These are phyloP conservation scores for Penicillium glabrum DNA, from an alignment of 2,329 filamentous ascomycete genomes.

Conservation along the genomic window DNA sequence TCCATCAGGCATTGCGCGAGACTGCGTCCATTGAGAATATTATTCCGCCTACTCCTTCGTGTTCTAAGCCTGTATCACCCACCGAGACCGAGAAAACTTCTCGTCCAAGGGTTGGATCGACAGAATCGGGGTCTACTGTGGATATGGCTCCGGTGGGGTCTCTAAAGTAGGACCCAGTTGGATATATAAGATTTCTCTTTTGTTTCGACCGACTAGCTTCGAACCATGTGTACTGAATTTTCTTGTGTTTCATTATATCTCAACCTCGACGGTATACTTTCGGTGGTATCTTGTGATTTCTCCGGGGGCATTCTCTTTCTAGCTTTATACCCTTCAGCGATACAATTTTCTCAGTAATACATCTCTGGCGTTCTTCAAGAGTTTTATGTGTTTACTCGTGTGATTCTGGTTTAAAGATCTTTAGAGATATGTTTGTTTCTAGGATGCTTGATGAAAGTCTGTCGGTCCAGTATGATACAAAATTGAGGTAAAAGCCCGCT, in stretches of 20 bases:
- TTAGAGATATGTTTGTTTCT: neutral
- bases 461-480: neutral
- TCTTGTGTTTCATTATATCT: neutral
- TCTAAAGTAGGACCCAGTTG: neutral
- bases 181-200: neutral
- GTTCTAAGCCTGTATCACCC: neutral
- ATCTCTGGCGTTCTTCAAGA: neutral
- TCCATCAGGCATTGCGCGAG: constrained; percentile 17
- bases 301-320: neutral
- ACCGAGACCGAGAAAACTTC: neutral
- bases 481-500: neutral
- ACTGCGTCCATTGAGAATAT: constrained; percentile 9
- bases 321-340: constrained; percentile 1
- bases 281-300: neutral
- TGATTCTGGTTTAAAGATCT: neutral
- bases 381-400: neutral
- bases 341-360: neutral
- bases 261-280: neutral
- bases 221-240: neutral
- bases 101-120: constrained; percentile 1
- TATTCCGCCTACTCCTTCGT: neutral
- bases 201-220: neutral
- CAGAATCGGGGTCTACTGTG: constrained; percentile 7
- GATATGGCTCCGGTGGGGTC: constrained; percentile 8
- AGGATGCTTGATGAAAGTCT: neutral